Conservation (phyloP, 495 filamentous ascomycete species). For the Polyplosphaeria fusca region DNA sequence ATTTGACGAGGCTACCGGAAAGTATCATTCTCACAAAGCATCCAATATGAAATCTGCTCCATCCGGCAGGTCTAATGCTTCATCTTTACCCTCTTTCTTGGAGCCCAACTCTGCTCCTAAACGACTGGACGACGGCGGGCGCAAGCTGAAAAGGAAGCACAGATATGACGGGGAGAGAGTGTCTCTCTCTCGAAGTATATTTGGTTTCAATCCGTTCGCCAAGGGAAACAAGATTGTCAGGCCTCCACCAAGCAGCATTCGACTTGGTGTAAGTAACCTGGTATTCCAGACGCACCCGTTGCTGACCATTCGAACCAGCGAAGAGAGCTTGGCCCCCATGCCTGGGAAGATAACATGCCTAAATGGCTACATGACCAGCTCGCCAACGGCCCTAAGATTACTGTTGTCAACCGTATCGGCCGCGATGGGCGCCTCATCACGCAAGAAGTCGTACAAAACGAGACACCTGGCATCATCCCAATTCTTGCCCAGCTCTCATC, state of each 20-base stretch:
- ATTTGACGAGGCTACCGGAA: conserved; percentile 46
- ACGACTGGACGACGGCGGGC: conserved; percentile 4
- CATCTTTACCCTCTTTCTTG: conserved; percentile 28
- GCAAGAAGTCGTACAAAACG: conserved; percentile 55
- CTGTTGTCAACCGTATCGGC: conserved; percentile 54
- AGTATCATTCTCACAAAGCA: conserved; percentile 25
- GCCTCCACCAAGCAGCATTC: conserved; percentile 7
- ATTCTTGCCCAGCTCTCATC: conserved; percentile 69
- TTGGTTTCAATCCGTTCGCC: conserved; percentile 28
- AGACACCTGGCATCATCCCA: conserved; percentile 65
- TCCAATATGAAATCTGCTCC: conserved; percentile 10
- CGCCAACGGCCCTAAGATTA: conserved; percentile 58
- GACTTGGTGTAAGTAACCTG: conserved; percentile 14
- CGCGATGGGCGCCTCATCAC: conserved; percentile 49
- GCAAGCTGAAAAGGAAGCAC: conserved; percentile 25
- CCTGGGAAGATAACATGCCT: conserved; percentile 87
- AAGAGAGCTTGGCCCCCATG: conserved; percentile 77
- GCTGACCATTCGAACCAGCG: conserved; percentile 39
- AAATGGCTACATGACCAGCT: conserved; percentile 68
- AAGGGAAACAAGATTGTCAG: conserved; percentile 12
- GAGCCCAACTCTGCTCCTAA: conserved; percentile 26
- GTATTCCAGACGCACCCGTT: not conserved
- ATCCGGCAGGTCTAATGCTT: conserved; percentile 1
- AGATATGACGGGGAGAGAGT: conserved; percentile 25
- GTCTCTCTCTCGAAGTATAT: conserved; percentile 27